Conservation (phyloP, 2,329 filamentous ascomycete species). For the Tolypocladium cylindrosporum region DNA sequence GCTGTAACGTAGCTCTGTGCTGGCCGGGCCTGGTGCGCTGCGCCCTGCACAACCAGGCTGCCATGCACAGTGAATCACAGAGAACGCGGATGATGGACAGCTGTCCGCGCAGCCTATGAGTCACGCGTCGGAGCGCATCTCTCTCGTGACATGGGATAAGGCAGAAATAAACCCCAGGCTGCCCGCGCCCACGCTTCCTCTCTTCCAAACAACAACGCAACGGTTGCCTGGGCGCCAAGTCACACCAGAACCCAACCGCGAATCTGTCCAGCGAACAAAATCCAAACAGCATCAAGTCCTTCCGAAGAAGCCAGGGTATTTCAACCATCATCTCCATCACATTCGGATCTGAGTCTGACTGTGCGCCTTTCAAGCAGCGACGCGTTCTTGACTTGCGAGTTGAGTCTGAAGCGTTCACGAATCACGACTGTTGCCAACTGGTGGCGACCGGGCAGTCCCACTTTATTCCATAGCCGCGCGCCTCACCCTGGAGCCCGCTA, state of each 20-base stretch:
- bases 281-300: too few relatives aligned
- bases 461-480: neutral
- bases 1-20: neutral
- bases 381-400: neutral
- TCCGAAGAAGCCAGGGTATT: too few relatives aligned
- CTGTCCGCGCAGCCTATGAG: neutral
- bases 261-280: too few relatives aligned
- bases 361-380: too few relatives aligned
- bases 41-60: too few relatives aligned
- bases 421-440: neutral
- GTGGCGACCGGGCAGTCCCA: neutral
- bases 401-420: neutral
- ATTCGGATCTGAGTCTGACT: too few relatives aligned
- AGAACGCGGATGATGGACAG: neutral
- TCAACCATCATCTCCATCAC: too few relatives aligned
- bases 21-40: neutral
- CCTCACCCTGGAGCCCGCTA: neutral
- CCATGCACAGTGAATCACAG: neutral
- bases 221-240: too few relatives aligned
- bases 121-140: neutral
- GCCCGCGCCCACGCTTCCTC: too few relatives aligned
- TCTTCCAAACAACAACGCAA: too few relatives aligned
- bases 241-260: too few relatives aligned
- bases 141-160: neutral
- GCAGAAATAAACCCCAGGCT: neutral